Base-by-base conservation (phyloP, 805 yeast species). In the Myxozyma melibiosi region DNA sequence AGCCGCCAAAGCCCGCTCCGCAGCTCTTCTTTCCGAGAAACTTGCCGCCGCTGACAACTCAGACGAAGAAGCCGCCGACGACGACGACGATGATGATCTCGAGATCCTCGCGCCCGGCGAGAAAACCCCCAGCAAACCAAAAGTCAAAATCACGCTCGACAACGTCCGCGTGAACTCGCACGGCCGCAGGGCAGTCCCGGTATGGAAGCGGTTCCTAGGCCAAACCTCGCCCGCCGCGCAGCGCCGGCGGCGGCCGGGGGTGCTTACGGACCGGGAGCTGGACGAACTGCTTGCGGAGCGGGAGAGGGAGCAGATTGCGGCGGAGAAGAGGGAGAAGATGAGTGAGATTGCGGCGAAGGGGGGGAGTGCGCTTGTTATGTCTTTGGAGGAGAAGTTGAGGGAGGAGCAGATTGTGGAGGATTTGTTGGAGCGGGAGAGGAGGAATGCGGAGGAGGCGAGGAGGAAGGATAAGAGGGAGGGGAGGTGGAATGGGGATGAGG, bases 351-450 rank as follows among this genome's bases (percentile, higher is more conserved):
- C 34, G 13, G 56, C 49, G 7, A 49, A 31, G 27, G 62, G 62
- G 4, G 55, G 55, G 11, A 45, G 33, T 11, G n/a, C n/a, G n/a
- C n/a, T n/a, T n/a, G 31, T 53, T 16, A 14, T 53, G 25, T 24
- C 53, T n/a, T 39, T 33, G 2, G 63, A 60, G 28, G 57, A 60
- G 45, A 48, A 34, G 46, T n/a, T 38, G 47, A 52, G 49, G 46
- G 64, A 60, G 31, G 63, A 60, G 3, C 33, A 42, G 31, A 33
- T 58, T n/a, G 51, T 58, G 7, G 62, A 58, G 47, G 57, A 53
- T 16, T 37, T 58, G n/a, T 34, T 58, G n/a, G 62, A 44, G 31
- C 47, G 56, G 14, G 62, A 58, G 46, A 48, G 62, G 31, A 50
- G 35, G 35, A 55, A 58, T 40, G 62, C 61, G 3, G 60, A 50